Evolutionary conservation across 2,329 filamentous ascomycete genomes (phyloP).

Genomic region (Teratosphaeria nubilosa): DNA sequence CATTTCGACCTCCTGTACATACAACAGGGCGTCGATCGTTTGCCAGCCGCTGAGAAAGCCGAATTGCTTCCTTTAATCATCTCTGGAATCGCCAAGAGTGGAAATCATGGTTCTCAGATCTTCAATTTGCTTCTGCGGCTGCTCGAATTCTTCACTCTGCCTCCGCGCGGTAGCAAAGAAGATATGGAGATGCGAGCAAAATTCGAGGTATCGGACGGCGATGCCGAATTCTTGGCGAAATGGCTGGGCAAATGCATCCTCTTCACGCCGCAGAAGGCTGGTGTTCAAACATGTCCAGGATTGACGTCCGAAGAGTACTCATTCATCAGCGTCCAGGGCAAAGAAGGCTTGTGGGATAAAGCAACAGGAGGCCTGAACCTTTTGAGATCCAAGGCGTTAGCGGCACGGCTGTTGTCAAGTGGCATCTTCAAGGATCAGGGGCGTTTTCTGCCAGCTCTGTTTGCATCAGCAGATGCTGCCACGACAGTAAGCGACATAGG

Average conservation of each 20-base stretch:
- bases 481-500: slow-evolving; percentile 73
- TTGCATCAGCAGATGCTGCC: slow-evolving; percentile 73
- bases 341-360: slow-evolving; percentile 59
- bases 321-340: slow-evolving; percentile 58
- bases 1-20: slow-evolving; percentile 86
- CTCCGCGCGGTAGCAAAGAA: slow-evolving; percentile 67
- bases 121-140: slow-evolving; percentile 77
- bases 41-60: slow-evolving; percentile 53
- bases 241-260: slow-evolving; percentile 73
- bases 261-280: slow-evolving; percentile 37
- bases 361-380: slow-evolving; percentile 54
- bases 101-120: slow-evolving; percentile 51
- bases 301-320: slow-evolving; percentile 55
- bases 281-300: slow-evolving; percentile 43
- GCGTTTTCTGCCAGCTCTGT: slow-evolving; percentile 72
- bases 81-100: slow-evolving; percentile 52
- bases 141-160: slow-evolving; percentile 60
- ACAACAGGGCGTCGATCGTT: slow-evolving; percentile 64
- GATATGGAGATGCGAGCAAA: slow-evolving; percentile 57
- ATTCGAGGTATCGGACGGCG: slow-evolving; percentile 58
- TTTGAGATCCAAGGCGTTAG: slow-evolving; percentile 58
- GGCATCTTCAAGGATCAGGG: slow-evolving; percentile 77
- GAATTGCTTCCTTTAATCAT: slow-evolving; percentile 63
- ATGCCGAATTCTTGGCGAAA: slow-evolving; percentile 62
- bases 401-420: slow-evolving; percentile 65